Base-by-base conservation (phyloP, 2,329 filamentous ascomycete genomes). In the Rutstroemia sp. region DNA sequence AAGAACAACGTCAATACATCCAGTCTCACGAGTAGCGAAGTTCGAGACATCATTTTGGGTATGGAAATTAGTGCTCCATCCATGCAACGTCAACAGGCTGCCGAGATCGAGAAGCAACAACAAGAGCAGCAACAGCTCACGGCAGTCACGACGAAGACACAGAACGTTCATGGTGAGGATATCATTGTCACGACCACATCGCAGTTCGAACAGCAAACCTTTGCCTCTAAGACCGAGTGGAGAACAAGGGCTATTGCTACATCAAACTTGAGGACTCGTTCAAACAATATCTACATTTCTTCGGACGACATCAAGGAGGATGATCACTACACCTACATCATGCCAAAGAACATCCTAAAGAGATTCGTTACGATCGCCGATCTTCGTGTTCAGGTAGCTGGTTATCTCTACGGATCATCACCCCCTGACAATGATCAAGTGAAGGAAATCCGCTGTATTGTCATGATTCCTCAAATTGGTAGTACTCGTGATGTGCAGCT, bases 1-100 rank as follows among this genome's bases (percentile, higher is more conserved):
- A 99, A 99, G 82, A 99, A 99, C 78, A 99, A 97, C 66, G 94
- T 99, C 77, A 99, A 99, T 67, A 92, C 94, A 12, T 95, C 95
- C 16, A 96, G 91, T 71, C 79, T 99, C 73, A 99, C 94, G 1
- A 96, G 85, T 70, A 96, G 89, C 67, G 94, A 99, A 82, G 94
- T 99, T 51, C 86, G 94, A 66, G 94, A 99, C 69, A 97, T 99
- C 67, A 99, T 99, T 66, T 75, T 99, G 61, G 94, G 94, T 80
- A 99, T 99, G 95, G 95, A 99, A 71, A 99, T 99, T 58, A 96
- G 90, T 58, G 95, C 94, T 27, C 94, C 94, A 23, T 97, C 92
- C 1, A 88, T 99, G 85, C 94, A 99, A 75, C 86, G 95, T 69
- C 95, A 99, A 73, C 94, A 97, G 73, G 94, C 94, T 18, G 92